phyloP scores from a whole-genome alignment of 768 basidiomycete genomes.

The Russula lepida region DNA sequence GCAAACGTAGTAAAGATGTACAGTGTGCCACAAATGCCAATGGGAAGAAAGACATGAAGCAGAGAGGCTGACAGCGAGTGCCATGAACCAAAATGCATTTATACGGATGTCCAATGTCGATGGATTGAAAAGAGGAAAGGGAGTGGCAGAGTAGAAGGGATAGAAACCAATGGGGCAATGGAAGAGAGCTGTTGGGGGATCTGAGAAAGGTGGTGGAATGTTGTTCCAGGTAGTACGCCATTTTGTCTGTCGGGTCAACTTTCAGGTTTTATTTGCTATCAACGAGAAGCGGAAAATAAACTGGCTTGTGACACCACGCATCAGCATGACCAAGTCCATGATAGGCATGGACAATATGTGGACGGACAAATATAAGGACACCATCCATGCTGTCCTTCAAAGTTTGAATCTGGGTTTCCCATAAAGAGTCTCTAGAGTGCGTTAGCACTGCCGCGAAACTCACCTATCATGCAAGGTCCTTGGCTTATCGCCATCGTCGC shows the following conservation, averaged over 20 bases:
- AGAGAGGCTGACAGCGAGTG: constrained; percentile 29
- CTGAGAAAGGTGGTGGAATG: neutral
- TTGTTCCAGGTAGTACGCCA: neutral
- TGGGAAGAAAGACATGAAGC: constrained; percentile 17
- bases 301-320: neutral
- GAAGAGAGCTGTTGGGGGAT: constrained; percentile 5
- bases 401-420: constrained; percentile 28
- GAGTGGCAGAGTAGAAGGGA: neutral
- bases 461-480: neutral
- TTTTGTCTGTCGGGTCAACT: neutral
- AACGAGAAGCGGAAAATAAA: constrained; percentile 5
- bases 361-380: constrained; percentile 33
- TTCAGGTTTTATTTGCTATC: neutral
- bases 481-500: neutral
- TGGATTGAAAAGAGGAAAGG: constrained; percentile 12
- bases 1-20: constrained; percentile 13
- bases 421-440: constrained; percentile 34
- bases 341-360: neutral
- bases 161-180: neutral
- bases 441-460: constrained; percentile 31
- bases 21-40: neutral
- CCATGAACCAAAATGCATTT: constrained; percentile 26
- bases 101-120: constrained; percentile 30
- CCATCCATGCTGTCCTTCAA: constrained; percentile 38
- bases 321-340: neutral